Conservation (phyloP, 2,329 filamentous ascomycete species). For the Diaporthe helianthi region DNA sequence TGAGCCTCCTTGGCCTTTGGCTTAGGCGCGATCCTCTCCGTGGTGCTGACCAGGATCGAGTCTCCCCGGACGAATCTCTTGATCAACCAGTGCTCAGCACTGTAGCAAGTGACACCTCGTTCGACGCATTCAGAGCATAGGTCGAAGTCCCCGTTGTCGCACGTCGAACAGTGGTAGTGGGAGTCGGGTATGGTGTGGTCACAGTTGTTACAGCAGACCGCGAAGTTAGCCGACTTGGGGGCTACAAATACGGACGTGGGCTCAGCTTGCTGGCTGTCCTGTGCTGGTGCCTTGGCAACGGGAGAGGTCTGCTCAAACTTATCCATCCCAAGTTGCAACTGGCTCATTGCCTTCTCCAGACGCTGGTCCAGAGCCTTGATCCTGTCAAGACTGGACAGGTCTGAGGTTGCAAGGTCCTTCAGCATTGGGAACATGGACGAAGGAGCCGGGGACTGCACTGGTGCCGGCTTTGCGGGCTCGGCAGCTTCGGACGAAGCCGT, state of each 20-base stretch:
- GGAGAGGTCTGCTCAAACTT: slow-evolving; percentile 25
- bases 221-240: slow-evolving; percentile 60
- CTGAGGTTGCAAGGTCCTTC: not conserved
- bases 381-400: slow-evolving; percentile 20
- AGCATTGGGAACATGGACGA: not conserved
- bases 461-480: not conserved
- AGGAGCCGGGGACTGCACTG: not conserved
- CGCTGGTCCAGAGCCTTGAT: slow-evolving; percentile 7
- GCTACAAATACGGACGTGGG: slow-evolving; percentile 19
- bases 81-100: slow-evolving; percentile 88
- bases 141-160: slow-evolving; percentile 93
- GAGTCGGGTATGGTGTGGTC: slow-evolving; percentile 77
- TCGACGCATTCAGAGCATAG: slow-evolving; percentile 83
- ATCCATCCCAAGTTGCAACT: slow-evolving; percentile 27
- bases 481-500: slow-evolving; percentile 20
- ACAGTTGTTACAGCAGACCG: slow-evolving; percentile 94
- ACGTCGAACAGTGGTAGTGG: slow-evolving; percentile 95
- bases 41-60: slow-evolving; percentile 82
- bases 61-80: slow-evolving; percentile 85
- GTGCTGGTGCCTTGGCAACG: not conserved
- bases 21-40: slow-evolving; percentile 78
- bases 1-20: slow-evolving; percentile 45
- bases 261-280: not conserved
- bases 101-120: slow-evolving; percentile 77
- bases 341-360: slow-evolving; percentile 28